Evolutionary conservation across 495 filamentous ascomycete species (phyloP), one percentile per base, ranked within the genome.

Genomic region (Podospora fimiseda): DNA sequence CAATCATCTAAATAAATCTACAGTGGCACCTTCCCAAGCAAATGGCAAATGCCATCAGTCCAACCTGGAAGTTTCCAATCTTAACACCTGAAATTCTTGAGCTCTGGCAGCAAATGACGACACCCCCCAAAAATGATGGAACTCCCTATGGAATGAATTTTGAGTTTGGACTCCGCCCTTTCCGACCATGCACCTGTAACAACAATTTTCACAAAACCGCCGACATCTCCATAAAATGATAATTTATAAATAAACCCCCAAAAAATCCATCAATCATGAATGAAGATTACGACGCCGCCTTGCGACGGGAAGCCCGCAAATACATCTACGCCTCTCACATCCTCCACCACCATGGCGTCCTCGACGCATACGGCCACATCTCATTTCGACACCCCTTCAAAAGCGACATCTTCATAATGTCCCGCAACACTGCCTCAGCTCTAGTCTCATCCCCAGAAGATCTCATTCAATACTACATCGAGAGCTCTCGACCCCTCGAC

Each of bases 351-450:
- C 65, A 77, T 23, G 58, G 60, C 20, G 68, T 81, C 27, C 54
- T 82, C 37, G 77, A 80, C 51, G 75, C 74, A 5, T 81, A 74
- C 50, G 78, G 78, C 39, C 78, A 81, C 43, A 64, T 80, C 30
- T 78, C 77, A 2, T 53, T 80, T 24, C 68, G 78, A 1, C 60
- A 80, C 51, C 74, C 73, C 0, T 13, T 55, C 37, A 68, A 70
- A 36, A 58, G 60, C 1, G 16, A 60, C 4, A 65, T 56, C 16
- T 78, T 77, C 61, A 63, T 81, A 55, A 70, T 80, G 63, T 69
- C 74, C 6, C 59, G 64, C 15, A 61, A 64, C 56, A 52, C 75
- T 6, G 74, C 74, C 8, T 75, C 78, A 2, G 78, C 69, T 3
- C 46, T 70, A 3, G 64, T 81, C 9, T 68, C 72, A 4, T 70